Evolutionary conservation across 805 yeast genomes (phyloP), one percentile per base, ranked within the genome.

Genomic region (Metschnikowia kofuensis): DNA sequence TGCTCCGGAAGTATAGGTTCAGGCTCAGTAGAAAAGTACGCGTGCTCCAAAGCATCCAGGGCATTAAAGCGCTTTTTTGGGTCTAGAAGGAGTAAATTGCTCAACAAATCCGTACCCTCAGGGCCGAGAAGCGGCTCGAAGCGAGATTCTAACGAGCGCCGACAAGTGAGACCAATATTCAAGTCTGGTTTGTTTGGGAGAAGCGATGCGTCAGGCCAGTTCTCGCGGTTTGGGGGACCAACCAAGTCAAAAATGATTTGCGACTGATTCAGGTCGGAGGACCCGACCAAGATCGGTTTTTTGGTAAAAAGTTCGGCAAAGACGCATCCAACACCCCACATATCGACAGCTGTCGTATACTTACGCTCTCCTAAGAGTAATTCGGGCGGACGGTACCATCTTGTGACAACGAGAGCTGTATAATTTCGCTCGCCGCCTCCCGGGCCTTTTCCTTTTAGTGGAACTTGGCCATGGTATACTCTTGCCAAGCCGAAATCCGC

Each of bases 341-440:
- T 79, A 67, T 94, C 99, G 11, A 92, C 92, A 0, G 98, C 96
- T 0, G 97, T 87, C 2, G 97, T 90, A 65, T 92, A 92, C 50
- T 78, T 74, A 57, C 86, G 76, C 56, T 90, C 96, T 4, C 97
- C 97, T 45, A 94, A 69, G 13, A 94, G 76, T 15, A 94, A 74
- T 65, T 92, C 99, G 0, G 98, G 99, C 1, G 99, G 96, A 50
- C 99, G 75, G 67, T 95, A 94, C 99, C 99, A 94, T 55, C 99
- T 70, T 0, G 99, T 94, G 35, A 94, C 98, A 2, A 94, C 99
- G 47, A 80, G 60, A 1, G 80, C 83, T 0, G 85, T 80, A 56
- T 80, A 80, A 16, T 70, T 70, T 42, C 75, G 63, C 44, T 68
- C 72, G 0, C 84, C 84, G 4, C 84, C 84, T 2, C 84, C 84